Evolutionary conservation across 768 basidiomycete species (phyloP).

Genomic region (Leccinum sublutescens): DNA sequence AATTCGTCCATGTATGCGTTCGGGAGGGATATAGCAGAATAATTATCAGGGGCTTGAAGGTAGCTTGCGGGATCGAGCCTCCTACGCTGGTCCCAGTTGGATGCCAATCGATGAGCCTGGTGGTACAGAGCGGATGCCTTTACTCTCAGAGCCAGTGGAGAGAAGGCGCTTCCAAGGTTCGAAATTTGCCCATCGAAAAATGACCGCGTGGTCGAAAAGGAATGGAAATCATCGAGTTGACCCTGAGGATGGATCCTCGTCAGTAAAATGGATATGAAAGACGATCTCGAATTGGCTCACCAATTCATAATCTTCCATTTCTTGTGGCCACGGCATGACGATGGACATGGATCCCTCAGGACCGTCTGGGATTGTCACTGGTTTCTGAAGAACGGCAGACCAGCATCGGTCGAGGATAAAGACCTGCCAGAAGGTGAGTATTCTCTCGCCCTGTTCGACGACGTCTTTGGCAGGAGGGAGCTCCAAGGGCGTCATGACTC

Average conservation of each 20-base stretch:
- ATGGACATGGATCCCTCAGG: slow-evolving; percentile 56
- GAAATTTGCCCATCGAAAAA: slow-evolving; percentile 63
- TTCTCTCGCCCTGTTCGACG: slow-evolving; percentile 66
- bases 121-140: slow-evolving; percentile 79
- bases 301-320: slow-evolving; percentile 67
- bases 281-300: slow-evolving; percentile 40
- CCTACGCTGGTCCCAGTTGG: slow-evolving; percentile 61
- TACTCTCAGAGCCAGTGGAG: slow-evolving; percentile 60
- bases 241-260: slow-evolving; percentile 45
- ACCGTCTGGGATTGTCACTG: slow-evolving; percentile 63
- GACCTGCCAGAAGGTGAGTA: slow-evolving; percentile 81
- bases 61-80: slow-evolving; percentile 18
- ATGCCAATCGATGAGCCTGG: slow-evolving; percentile 59
- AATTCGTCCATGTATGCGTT: slow-evolving; percentile 55
- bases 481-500: slow-evolving; percentile 39
- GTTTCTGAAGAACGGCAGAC: slow-evolving; percentile 71
- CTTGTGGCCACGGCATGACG: slow-evolving; percentile 75
- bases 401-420: slow-evolving; percentile 80
- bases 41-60: slow-evolving; percentile 22
- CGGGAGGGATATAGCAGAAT: slow-evolving; percentile 44
- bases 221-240: slow-evolving; percentile 47
- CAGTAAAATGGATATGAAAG: slow-evolving; percentile 5
- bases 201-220: slow-evolving; percentile 57
- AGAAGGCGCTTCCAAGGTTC: slow-evolving; percentile 51
- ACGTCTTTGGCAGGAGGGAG: slow-evolving; percentile 58